A percentile compares a stretch with the other conserved stretches of the same genome.
Conservation (phyloP, 768 basidiomycete species). For the Psilocybe cyanescens region DNA sequence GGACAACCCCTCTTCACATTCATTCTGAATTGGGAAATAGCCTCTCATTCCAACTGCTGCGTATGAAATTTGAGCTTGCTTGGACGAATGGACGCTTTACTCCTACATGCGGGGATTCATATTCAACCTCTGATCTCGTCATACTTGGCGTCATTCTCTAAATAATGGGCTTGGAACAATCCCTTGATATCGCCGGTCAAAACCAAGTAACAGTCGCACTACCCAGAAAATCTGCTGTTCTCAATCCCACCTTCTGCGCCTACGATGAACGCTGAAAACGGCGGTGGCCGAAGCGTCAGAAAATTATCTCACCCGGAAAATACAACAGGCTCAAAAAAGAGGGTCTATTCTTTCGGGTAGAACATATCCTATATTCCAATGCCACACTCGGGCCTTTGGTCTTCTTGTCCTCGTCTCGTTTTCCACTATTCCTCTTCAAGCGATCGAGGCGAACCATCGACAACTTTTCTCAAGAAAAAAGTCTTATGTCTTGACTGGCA, state of each 20-base stretch:
- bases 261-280: not conserved
- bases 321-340: not conserved
- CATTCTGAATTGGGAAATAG: not conserved
- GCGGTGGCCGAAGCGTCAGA: not conserved
- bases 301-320: not conserved
- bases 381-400: not conserved
- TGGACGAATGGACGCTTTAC: not conserved
- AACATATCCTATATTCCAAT: not conserved
- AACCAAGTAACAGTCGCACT: not conserved
- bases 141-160: not conserved
- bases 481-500: not conserved
- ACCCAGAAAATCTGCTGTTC: too few relatives aligned
- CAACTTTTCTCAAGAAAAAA: not conserved
- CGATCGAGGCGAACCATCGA: not conserved
- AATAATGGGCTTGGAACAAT: not conserved
- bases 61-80: not conserved
- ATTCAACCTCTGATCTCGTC: not conserved
- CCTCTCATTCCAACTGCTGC: not conserved
- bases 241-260: too few relatives aligned
- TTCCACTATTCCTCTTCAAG: not conserved
- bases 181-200: not conserved
- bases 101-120: not conserved
- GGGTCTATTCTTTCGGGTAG: not conserved
- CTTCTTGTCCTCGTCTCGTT: not conserved
- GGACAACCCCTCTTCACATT: not conserved